Conservation (phyloP, 179 eudicot genomes). For the Beta corolliflora region DNA sequence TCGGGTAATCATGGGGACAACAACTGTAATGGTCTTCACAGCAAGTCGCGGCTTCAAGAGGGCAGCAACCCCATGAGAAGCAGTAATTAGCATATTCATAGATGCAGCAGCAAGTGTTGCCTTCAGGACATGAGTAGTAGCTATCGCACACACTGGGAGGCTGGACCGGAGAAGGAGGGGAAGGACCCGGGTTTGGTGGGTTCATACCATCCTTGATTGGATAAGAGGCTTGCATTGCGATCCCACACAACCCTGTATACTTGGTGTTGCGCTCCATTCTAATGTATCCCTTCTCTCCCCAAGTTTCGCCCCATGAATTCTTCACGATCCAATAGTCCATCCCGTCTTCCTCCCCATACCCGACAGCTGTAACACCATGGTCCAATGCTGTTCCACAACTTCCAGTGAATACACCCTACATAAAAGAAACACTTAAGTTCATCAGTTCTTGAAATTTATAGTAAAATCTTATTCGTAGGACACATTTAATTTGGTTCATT, state of each 20-base stretch:
- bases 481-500: too few species aligned
- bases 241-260: conserved; percentile 70
- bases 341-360: conserved; percentile 66
- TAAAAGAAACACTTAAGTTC: too few species aligned
- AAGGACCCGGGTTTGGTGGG: conserved; percentile 76
- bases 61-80: conserved; percentile 88
- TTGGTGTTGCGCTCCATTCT: conserved; percentile 57
- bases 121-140: conserved; percentile 53
- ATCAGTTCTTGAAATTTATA: too few species aligned
- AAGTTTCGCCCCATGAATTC: conserved; percentile 78
- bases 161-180: conserved; percentile 61
- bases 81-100: conserved; percentile 57
- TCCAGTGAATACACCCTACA: conserved; percentile 73
- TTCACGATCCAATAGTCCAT: conserved; percentile 75
- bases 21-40: conserved; percentile 78
- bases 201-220: conserved; percentile 50
- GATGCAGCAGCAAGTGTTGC: conserved; percentile 73
- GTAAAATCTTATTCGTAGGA: too few species aligned
- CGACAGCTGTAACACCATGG: conserved; percentile 81
- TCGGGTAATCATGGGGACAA: conserved; percentile 79
- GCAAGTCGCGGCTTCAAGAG: conserved; percentile 64
- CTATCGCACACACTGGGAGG: conserved; percentile 55
- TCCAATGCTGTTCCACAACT: conserved; percentile 64
- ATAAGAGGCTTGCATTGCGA: conserved; percentile 72
- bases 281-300: conserved; percentile 88